Percentiles rank a stretch among this genome's conserved stretches.
Conservation (phyloP, 2,329 filamentous ascomycete species). For the Sporothrix pallida region DNA sequence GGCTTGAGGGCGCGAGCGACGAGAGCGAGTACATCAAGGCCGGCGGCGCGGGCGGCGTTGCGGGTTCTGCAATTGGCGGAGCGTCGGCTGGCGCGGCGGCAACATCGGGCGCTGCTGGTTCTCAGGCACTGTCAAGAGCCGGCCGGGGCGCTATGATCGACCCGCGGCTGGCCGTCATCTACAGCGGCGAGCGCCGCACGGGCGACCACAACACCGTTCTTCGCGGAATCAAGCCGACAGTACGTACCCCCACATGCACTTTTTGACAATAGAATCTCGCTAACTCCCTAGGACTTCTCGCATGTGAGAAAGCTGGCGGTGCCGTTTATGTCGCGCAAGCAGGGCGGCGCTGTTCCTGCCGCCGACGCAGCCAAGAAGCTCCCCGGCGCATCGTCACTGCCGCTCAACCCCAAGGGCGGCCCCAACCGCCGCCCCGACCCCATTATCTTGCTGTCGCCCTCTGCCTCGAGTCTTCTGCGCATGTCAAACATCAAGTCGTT, state of each 20-base stretch:
- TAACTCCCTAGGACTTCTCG: constrained; percentile 77
- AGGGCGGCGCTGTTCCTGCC: constrained; percentile 45
- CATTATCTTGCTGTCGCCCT: constrained; percentile 96
- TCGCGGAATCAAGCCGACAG: constrained; percentile 85
- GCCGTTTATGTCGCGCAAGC: constrained; percentile 72
- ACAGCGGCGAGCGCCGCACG: constrained; percentile 87
- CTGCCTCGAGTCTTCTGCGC: constrained; percentile 89
- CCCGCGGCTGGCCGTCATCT: constrained; percentile 83
- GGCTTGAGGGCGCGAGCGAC: constrained; percentile 87
- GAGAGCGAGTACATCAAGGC: constrained; percentile 94
- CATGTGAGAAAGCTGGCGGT: constrained; percentile 86
- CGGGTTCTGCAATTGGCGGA: constrained; percentile 43
- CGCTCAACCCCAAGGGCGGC: constrained; percentile 58
- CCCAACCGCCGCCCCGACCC: constrained; percentile 68
- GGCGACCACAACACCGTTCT: constrained; percentile 90
- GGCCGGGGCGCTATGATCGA: constrained; percentile 71
- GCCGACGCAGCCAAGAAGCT: constrained; percentile 49
- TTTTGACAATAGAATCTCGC: no score
- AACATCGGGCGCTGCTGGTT: constrained; percentile 47
- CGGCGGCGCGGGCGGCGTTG: constrained; percentile 58
- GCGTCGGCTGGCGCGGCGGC: constrained; percentile 36
- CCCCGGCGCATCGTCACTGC: constrained; percentile 52
- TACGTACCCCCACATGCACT: constrained; percentile 52
- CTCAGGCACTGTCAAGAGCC: constrained; percentile 54
- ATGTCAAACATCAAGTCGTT: constrained; percentile 97